Evolutionary conservation across 2,329 filamentous ascomycete species (phyloP), one percentile per base, ranked within the genome.

Genomic region (Periconia sp.): DNA sequence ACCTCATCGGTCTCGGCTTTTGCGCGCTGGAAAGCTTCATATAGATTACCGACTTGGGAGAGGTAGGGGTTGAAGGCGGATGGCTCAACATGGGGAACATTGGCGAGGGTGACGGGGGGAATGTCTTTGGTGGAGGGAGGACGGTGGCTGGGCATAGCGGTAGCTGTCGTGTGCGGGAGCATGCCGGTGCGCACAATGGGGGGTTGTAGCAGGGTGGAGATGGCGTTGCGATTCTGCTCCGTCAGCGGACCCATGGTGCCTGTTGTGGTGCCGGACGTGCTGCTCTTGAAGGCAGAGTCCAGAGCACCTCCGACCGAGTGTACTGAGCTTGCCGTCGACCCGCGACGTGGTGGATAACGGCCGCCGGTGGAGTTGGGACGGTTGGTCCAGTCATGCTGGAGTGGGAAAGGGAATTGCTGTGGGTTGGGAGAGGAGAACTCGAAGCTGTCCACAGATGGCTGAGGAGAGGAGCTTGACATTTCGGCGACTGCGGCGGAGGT

Each of bases 161-260:
- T 84, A 2, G 88, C 85, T 1, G 87, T 81, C 1, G 88, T 88
- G 72, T 95, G 89, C 19, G 92, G 89, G 50, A 92, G 81, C 47
- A 96, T 82, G 52, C 93, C 92, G 2, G 92, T 96, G 59, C 93
- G 86, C 53, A 95, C 86, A 61, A 96, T 96, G 3, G 93, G 91
- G 27, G 91, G 88, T 68, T 96, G 90, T 3, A 97, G 83, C n/a
- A 97, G 82, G 1, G 91, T 96, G 9, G 92, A 96, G 64, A 97
- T 97, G 57, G 94, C 89, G 83, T 96, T 97, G 64, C 92, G 90
- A 11, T 88, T 86, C n/a, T 86, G 85, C 74, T 96, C 92, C 47
- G 78, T 81, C 63, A 87, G 80, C 15, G 87, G 81, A 55, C 81
- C 76, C 55, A 79, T 77, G 23, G 8, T 27, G 23, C 23, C 23